Conservation (phyloP, 2,329 filamentous ascomycete species). For the Teratosphaeria zuluensis region DNA sequence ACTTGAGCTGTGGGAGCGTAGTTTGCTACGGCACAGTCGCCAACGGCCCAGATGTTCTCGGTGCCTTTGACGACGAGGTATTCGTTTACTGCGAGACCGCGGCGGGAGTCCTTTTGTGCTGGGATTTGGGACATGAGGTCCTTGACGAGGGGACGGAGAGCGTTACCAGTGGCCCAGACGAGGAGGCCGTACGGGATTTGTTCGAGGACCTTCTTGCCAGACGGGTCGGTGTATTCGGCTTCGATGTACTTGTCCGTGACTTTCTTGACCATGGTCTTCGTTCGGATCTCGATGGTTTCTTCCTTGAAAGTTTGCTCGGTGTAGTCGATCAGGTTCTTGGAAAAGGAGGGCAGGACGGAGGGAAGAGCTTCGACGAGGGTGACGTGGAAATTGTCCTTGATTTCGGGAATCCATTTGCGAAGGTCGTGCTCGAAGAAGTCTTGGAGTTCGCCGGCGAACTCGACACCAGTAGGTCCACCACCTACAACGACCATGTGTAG, state of each 20-base stretch:
- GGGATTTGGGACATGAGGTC: conserved; percentile 89
- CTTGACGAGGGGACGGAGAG: conserved; percentile 76
- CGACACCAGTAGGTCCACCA: conserved; percentile 91
- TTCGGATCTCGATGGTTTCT: conserved; percentile 88
- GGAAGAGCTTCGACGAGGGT: conserved; percentile 95
- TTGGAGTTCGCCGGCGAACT: conserved; percentile 95
- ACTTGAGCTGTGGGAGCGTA: conserved; percentile 98
- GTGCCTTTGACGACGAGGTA: conserved; percentile 96
- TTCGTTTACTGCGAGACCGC: conserved; percentile 93
- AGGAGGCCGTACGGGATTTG: conserved; percentile 88
- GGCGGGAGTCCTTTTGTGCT: conserved; percentile 88
- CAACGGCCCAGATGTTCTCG: conserved; percentile 95
- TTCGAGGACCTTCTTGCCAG: conserved; percentile 74
- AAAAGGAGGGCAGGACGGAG: conserved; percentile 93
- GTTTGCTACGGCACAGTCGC: conserved; percentile 93
- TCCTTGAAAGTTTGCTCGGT: conserved; percentile 98
- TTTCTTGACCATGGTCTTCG: conserved; percentile 98
- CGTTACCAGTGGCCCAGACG: conserved; percentile 97
- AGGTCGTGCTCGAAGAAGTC: conserved; percentile 99
- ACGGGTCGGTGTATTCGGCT: conserved; percentile 70
- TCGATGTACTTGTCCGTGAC: conserved; percentile 90
- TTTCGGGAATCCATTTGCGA: conserved; percentile 95
- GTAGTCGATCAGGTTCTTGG: conserved; percentile 98
- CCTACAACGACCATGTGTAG: conserved; percentile 88
- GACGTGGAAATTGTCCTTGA: conserved; percentile 89